A percentile compares a stretch with the other conserved stretches of the same genome.
Evolutionary conservation across 2,329 filamentous ascomycete genomes (phyloP).

Genomic region (Aspergillus unguis): DNA sequence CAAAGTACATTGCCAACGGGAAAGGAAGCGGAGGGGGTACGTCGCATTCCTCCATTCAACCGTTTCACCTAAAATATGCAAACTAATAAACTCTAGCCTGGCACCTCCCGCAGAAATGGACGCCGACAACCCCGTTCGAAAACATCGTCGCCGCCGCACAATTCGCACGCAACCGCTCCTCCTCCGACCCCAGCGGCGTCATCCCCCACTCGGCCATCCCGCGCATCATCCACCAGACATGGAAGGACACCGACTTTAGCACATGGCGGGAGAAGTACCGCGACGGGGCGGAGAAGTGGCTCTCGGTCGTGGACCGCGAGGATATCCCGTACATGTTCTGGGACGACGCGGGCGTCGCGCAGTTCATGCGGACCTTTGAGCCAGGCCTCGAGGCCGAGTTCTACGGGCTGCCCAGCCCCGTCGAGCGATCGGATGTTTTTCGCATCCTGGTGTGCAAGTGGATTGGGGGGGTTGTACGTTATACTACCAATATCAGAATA

Average conservation of each 20-base stretch:
- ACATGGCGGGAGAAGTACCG: constrained; percentile 26
- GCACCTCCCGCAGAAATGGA: not conserved
- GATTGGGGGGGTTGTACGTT: constrained; percentile 19
- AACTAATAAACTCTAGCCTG: not conserved
- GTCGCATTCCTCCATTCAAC: not conserved
- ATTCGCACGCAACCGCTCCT: constrained; percentile 21
- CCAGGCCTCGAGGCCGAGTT: constrained; percentile 23
- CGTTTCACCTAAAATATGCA: not conserved
- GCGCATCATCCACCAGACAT: constrained; percentile 33
- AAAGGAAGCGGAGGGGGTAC: not conserved
- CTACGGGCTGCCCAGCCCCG: constrained; percentile 21
- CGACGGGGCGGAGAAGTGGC: constrained; percentile 29
- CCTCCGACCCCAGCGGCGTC: constrained; percentile 8
- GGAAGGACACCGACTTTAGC: constrained; percentile 27
- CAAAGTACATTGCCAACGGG: not conserved
- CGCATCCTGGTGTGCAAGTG: constrained; percentile 31
- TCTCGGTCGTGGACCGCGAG: constrained; percentile 19
- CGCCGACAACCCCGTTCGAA: not conserved
- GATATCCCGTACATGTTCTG: constrained; percentile 35
- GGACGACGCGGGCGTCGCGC: constrained; percentile 30
- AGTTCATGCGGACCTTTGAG: constrained; percentile 27
- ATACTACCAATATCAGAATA: not conserved
- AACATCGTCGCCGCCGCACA: constrained; percentile 28
- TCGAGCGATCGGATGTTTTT: constrained; percentile 33
- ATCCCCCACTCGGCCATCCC: constrained; percentile 29